Conservation (phyloP, 2,329 filamentous ascomycete genomes). For the Cladosporium colombiae region DNA sequence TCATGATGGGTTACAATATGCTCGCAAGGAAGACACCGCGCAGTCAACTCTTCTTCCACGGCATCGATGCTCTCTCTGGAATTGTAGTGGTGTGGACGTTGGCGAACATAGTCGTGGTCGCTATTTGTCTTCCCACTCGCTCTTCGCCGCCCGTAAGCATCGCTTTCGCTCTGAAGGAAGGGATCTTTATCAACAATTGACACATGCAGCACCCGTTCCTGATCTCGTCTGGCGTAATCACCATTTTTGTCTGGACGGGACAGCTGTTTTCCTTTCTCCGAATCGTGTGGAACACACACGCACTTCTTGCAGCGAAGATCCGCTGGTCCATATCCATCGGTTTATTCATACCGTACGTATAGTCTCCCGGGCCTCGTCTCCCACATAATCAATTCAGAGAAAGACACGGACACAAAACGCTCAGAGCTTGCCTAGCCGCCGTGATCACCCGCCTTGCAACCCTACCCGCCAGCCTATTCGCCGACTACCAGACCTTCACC, state of each 20-base stretch:
- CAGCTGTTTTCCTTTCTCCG: slow-evolving; percentile 19
- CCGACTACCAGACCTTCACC: slow-evolving; percentile 60
- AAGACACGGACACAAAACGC: neutral
- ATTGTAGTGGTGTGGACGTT: slow-evolving; percentile 6
- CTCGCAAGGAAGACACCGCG: slow-evolving; percentile 16
- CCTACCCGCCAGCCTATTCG: slow-evolving; percentile 84
- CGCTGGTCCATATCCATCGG: slow-evolving; percentile 20
- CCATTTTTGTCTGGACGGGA: neutral
- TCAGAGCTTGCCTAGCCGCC: neutral
- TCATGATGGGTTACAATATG: slow-evolving; percentile 20
- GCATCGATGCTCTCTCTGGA: slow-evolving; percentile 15
- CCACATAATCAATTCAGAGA: neutral
- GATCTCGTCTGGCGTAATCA: neutral
- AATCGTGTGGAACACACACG: slow-evolving; percentile 20
- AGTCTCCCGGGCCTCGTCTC: neutral
- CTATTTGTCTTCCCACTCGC: neutral
- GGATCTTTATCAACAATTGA: neutral
- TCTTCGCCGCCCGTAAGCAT: neutral
- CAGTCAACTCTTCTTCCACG: slow-evolving; percentile 6
- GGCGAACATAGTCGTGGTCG: neutral
- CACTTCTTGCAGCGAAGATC: neutral
- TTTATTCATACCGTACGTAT: slow-evolving; percentile 20
- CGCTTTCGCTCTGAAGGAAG: neutral
- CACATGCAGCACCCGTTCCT: neutral
- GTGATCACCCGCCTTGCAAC: slow-evolving; percentile 54